Base-by-base conservation (phyloP, 371 early-diverging fungal species). In the Dichotomocladium elegans region DNA sequence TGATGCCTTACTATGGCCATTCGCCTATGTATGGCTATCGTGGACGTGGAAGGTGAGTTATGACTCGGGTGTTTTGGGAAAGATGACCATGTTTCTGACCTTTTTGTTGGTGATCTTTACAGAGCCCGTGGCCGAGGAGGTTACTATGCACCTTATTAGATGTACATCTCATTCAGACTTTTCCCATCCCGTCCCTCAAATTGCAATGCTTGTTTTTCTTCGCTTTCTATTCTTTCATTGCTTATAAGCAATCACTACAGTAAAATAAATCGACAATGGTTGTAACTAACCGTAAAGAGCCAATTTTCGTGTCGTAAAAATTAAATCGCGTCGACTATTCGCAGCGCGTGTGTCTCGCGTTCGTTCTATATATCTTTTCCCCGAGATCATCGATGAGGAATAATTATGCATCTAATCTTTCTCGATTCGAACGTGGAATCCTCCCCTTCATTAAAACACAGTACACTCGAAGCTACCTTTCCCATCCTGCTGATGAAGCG, bases 121-220 rank as follows among this genome's bases (percentile, higher is more conserved):
- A 66, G 72, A 54, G 57, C 68, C 57, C 79, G 87, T 47, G 82
- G 79, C 47, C 79, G 86, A 58, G 79, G 87, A 27, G 82, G 77
- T 21, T 83, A 72, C 52, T 84, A 74, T 61, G 64, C 82, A 25
- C 88, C 88, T 11, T 88, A 88, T 60, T 88, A 79, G 53, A 47
- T 24, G 17, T 31, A 34, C 35, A 25, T 27, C 25, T 44, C 45
- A 24, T 44, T n/a, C n/a, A n/a, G n/a, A n/a, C n/a, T n/a, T n/a
- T n/a, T n/a, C n/a, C n/a, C n/a, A n/a, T n/a, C n/a, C n/a, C n/a
- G n/a, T n/a, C n/a, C n/a, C n/a, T n/a, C n/a, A n/a, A n/a, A n/a
- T n/a, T n/a, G n/a, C n/a, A n/a, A n/a, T n/a, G n/a, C n/a, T n/a
- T n/a, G n/a, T n/a, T n/a, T n/a, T n/a, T n/a, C n/a, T n/a, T n/a